Conservation (phyloP, 164 flowering plant species). For the Hamamelis virginiana region DNA sequence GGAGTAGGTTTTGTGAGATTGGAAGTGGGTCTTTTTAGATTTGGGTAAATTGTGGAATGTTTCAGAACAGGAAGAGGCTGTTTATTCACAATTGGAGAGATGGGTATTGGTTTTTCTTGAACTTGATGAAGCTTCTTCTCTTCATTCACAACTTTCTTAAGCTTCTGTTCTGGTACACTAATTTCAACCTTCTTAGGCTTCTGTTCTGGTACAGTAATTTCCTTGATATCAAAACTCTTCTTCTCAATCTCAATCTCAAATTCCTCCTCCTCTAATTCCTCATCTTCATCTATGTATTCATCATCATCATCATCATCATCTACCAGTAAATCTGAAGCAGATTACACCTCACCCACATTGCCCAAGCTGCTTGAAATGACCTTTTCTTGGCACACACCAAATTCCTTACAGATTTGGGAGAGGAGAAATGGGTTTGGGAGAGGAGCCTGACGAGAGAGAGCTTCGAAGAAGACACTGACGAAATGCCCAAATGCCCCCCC, state of each 20-base stretch:
- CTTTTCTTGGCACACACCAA: constrained; percentile 45
- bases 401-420: constrained; percentile 33
- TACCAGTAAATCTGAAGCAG: constrained; percentile 9
- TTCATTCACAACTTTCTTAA: constrained; percentile 30
- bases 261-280: constrained; percentile 17
- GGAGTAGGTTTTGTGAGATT: constrained; percentile 15
- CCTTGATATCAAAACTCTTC: constrained; percentile 45
- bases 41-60: constrained; percentile 25
- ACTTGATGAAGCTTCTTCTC: constrained; percentile 30
- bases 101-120: constrained; percentile 23
- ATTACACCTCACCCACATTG: constrained; percentile 26
- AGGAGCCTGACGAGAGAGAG: too few species aligned
- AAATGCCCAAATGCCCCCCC: too few species aligned
- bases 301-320: constrained; percentile 19
- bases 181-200: constrained; percentile 32
- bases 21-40: constrained; percentile 21
- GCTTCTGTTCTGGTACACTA: constrained; percentile 28
- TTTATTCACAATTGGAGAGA: constrained; percentile 30
- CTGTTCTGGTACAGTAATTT: constrained; percentile 33
- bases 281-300: constrained; percentile 24
- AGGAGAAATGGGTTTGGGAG: too few species aligned
- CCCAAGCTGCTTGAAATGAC: constrained; percentile 21
- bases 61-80: constrained; percentile 27
- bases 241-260: constrained; percentile 33
- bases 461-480: too few species aligned